A percentile compares a stretch with the other conserved stretches of the same genome.
Conservation (phyloP, 495 filamentous ascomycete genomes). For the Cercophora samala region DNA sequence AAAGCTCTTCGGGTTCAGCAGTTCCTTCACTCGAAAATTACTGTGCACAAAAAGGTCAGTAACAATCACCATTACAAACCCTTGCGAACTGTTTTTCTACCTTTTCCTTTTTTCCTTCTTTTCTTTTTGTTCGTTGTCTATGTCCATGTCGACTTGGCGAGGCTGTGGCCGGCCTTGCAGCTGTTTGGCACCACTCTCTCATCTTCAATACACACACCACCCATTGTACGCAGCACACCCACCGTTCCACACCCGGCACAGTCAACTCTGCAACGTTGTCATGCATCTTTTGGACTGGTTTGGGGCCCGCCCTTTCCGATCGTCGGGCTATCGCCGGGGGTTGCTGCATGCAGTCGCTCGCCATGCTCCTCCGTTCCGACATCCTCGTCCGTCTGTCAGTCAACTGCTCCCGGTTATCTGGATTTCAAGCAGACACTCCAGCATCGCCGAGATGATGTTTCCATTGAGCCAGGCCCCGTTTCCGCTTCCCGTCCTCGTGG, state of each 20-base stretch:
- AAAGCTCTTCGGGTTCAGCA: neutral
- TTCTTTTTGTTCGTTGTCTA: conserved; percentile 9
- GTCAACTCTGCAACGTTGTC: conserved; percentile 16
- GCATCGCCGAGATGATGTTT: neutral
- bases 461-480: neutral
- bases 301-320: conserved; percentile 20
- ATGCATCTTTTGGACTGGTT: conserved; percentile 4
- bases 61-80: neutral
- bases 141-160: conserved; percentile 7
- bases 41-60: neutral
- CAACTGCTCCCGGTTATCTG: neutral
- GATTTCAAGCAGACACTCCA: neutral
- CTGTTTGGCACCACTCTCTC: neutral
- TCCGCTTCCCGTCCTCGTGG: neutral
- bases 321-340: conserved; percentile 16
- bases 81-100: neutral
- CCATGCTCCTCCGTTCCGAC: conserved; percentile 11
- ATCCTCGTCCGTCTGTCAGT: neutral
- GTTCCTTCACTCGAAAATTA: neutral
- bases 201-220: neutral
- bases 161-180: neutral
- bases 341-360: conserved; percentile 23
- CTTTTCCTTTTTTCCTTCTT: conserved; percentile 13
- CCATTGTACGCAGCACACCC: neutral
- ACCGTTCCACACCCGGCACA: neutral